These are phyloP conservation scores for Pleoardoris graminearum DNA, from an alignment of 2,329 filamentous ascomycete species.

Conservation along the genomic window DNA sequence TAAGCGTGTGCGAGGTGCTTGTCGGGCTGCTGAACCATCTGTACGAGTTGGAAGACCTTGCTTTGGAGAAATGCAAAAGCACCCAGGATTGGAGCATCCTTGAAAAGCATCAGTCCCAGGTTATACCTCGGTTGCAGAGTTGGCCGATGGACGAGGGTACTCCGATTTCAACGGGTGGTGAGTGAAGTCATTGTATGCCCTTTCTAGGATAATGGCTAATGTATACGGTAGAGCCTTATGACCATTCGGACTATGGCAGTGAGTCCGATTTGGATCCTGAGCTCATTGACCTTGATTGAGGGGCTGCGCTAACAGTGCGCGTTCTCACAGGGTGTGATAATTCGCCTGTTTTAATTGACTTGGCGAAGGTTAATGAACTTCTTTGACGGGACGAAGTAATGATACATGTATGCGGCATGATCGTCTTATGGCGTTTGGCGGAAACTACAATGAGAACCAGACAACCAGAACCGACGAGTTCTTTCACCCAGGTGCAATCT, in stretches of 20 bases:
- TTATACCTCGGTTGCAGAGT: slow-evolving; percentile 27
- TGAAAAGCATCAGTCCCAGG: slow-evolving; percentile 24
- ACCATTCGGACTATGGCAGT: slow-evolving; percentile 44
- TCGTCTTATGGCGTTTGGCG: not conserved
- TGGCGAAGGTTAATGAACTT: not conserved
- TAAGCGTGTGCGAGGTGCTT: slow-evolving; percentile 25
- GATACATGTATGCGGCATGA: not conserved
- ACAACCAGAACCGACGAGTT: not conserved
- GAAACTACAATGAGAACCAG: no score
- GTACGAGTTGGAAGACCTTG: slow-evolving; percentile 23
- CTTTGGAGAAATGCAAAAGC: slow-evolving; percentile 23
- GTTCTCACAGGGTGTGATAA: not conserved
- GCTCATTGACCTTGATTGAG: slow-evolving; percentile 24
- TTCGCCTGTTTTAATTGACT: not conserved
- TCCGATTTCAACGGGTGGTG: slow-evolving; percentile 31
- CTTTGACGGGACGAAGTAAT: not conserved
- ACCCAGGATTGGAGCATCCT: slow-evolving; percentile 30
- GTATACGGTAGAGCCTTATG: slow-evolving; percentile 28
- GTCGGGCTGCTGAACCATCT: slow-evolving; percentile 25
- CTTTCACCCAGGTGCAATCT: not conserved
- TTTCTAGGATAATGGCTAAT: not conserved
- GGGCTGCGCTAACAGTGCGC: slow-evolving; percentile 1
- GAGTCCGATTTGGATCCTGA: slow-evolving; percentile 40
- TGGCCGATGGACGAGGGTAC: slow-evolving; percentile 36
- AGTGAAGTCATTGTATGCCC: not conserved